Percentiles rank a stretch among this genome's conserved stretches.
phyloP scores from a whole-genome alignment of 1,284 basidiomycete species.

The Apiotrichum montevideense region DNA sequence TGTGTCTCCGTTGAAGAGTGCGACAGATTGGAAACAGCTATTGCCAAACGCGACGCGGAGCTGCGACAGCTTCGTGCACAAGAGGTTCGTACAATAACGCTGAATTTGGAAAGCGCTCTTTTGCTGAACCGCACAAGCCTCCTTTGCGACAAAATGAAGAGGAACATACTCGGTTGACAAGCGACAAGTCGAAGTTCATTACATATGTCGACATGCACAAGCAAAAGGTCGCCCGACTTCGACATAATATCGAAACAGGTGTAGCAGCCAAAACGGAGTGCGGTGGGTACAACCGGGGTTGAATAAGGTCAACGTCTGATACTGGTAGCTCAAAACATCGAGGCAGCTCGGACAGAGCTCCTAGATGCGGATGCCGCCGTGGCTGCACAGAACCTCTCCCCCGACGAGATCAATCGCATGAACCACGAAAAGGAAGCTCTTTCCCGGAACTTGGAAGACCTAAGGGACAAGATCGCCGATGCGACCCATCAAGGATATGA shows the following conservation, averaged over 20 bases:
- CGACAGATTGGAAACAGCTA: slow-evolving; percentile 30
- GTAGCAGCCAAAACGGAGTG: slow-evolving; percentile 27
- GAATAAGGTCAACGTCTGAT: neutral
- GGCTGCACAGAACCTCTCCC: slow-evolving; percentile 71
- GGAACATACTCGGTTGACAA: slow-evolving; percentile 39
- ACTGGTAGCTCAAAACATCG: slow-evolving; percentile 3
- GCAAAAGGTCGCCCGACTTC: slow-evolving; percentile 42
- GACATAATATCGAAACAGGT: slow-evolving; percentile 25
- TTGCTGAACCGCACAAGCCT: slow-evolving; percentile 19
- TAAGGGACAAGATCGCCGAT: slow-evolving; percentile 66
- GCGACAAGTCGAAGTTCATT: slow-evolving; percentile 45
- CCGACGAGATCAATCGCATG: slow-evolving; percentile 79
- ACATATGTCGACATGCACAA: slow-evolving; percentile 37
- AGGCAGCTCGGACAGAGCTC: slow-evolving; percentile 50
- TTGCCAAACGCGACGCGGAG: slow-evolving; percentile 27
- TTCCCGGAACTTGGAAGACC: slow-evolving; percentile 61
- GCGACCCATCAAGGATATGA: slow-evolving; percentile 62
- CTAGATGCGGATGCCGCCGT: slow-evolving; percentile 61
- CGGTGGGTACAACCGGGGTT: slow-evolving; percentile 17
- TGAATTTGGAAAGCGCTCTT: slow-evolving; percentile 1
- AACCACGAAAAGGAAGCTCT: slow-evolving; percentile 73
- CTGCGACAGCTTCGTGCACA: slow-evolving; percentile 35
- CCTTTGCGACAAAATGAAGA: slow-evolving; percentile 39
- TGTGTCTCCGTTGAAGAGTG: slow-evolving; percentile 29
- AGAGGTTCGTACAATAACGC: slow-evolving; percentile 27